Evolutionary conservation across 306 rosid species (phyloP).

Genomic region (Citrullus mucosospermus): DNA sequence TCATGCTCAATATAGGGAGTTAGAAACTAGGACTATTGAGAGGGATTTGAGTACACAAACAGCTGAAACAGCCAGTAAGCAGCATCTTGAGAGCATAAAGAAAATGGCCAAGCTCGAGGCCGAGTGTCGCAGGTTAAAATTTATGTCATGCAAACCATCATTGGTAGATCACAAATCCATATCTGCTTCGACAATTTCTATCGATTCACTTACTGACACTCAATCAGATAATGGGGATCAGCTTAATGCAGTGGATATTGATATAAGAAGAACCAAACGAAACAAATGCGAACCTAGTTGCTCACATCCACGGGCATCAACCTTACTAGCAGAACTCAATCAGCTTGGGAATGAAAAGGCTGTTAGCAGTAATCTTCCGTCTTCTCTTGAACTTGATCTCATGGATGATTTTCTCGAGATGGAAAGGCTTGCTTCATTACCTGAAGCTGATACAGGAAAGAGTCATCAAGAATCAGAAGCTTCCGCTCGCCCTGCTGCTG

Average conservation of each 20-base stretch:
- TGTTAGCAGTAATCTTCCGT: conserved; percentile 25
- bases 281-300: conserved; percentile 44
- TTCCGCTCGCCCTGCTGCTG: conserved; percentile 14
- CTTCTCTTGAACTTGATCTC: conserved; percentile 51
- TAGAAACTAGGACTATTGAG: conserved; percentile 70
- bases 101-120: conserved; percentile 87
- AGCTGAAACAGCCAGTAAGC: conserved; percentile 96
- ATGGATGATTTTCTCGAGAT: conserved; percentile 99
- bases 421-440: conserved; percentile 75
- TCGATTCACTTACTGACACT: conserved; percentile 66
- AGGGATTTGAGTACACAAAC: conserved; percentile 85
- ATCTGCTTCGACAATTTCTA: conserved; percentile 46
- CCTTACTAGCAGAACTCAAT: conserved; percentile 66
- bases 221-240: conserved; percentile 62
- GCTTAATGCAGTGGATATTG: conserved; percentile 32
- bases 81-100: conserved; percentile 76
- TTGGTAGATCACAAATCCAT: conserved; percentile 25
- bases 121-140: conserved; percentile 71
- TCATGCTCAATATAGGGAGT: conserved; percentile 52
- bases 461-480: conserved; percentile 25
- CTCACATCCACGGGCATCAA: conserved; percentile 70
- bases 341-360: conserved; percentile 68
- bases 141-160: conserved; percentile 29
- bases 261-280: conserved; percentile 32
- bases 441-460: conserved; percentile 30